Evolutionary conservation across 176 grass and related monocot genomes (phyloP).

Genomic region (Pharus latifolius): DNA sequence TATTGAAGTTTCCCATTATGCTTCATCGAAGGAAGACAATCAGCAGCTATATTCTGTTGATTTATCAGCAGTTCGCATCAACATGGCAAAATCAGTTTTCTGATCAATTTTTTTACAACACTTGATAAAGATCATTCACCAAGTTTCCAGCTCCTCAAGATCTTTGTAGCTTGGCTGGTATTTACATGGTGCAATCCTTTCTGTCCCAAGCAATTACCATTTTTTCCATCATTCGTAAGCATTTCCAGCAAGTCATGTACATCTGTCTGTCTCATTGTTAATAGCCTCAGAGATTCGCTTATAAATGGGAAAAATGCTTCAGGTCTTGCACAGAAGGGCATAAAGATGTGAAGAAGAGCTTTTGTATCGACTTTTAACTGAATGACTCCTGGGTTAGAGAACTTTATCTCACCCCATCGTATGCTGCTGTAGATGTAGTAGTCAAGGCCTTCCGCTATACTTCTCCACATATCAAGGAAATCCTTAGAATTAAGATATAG

Average conservation of each 20-base stretch:
- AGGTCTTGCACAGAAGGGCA: conserved; percentile 63
- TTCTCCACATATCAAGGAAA: conserved; percentile 96
- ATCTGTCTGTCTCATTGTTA: conserved; percentile 44
- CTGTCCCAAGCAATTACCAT: conserved; percentile 13
- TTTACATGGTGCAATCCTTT: conserved; percentile 61
- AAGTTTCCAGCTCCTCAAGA: conserved; percentile 44
- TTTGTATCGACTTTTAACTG: conserved; percentile 63
- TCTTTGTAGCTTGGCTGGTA: conserved; percentile 43
- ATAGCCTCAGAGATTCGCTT: conserved; percentile 59
- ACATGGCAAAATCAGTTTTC: not conserved
- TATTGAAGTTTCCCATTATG: not conserved
- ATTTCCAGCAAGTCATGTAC: conserved; percentile 37
- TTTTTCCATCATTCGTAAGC: conserved; percentile 23
- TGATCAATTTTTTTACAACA: not conserved
- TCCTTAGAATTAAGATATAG: conserved; percentile 72
- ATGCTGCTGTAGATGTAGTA: conserved; percentile 76
- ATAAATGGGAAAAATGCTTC: conserved; percentile 64
- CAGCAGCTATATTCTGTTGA: not conserved
- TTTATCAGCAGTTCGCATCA: not conserved
- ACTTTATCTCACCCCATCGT: conserved; percentile 35
- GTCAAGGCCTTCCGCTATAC: conserved; percentile 75
- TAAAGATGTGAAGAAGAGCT: conserved; percentile 56
- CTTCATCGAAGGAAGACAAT: not conserved
- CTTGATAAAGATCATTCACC: not conserved
- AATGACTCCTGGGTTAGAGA: conserved; percentile 37